Conservation (phyloP, 1,139 yeast species). For the Saccharomyces hybrid region DNA sequence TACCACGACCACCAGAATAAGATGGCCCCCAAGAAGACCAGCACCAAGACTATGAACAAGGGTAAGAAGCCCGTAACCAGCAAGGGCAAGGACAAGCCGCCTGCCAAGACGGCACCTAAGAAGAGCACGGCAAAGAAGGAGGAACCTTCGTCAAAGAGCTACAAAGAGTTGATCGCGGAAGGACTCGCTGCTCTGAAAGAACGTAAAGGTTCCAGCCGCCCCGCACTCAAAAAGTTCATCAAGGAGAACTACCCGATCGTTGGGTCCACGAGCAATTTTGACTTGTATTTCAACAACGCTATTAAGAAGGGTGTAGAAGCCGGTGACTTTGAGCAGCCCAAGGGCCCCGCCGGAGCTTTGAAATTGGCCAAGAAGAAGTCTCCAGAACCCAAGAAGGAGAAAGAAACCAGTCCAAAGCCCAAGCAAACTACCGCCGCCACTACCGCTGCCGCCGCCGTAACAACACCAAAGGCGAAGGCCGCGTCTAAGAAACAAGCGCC, state of each 20-base stretch:
- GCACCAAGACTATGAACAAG: neutral
- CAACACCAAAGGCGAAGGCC: slow-evolving; percentile 2
- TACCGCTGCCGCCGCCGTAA: slow-evolving; percentile 2
- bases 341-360: slow-evolving; percentile 51
- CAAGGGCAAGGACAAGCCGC: neutral
- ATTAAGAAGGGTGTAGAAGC: slow-evolving; percentile 73
- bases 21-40: slow-evolving; percentile 11
- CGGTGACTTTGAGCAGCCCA: slow-evolving; percentile 77
- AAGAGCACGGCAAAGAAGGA: slow-evolving; percentile 5
- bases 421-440: slow-evolving; percentile 3
- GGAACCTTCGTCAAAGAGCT: slow-evolving; percentile 16
- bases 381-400: slow-evolving; percentile 26
- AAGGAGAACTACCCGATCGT: slow-evolving; percentile 40
- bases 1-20: neutral
- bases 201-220: slow-evolving; percentile 80
- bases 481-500: slow-evolving; percentile 3
- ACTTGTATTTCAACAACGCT: slow-evolving; percentile 70
- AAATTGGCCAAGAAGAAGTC: slow-evolving; percentile 33
- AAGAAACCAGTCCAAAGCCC: slow-evolving; percentile 1
- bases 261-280: slow-evolving; percentile 55
- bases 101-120: slow-evolving; percentile 4
- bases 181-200: slow-evolving; percentile 69
- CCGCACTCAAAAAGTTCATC: slow-evolving; percentile 68
- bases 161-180: slow-evolving; percentile 63
- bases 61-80: neutral